Evolutionary conservation across 2,329 filamentous ascomycete species (phyloP).

Genomic region (Malbranchea zuffiana): DNA sequence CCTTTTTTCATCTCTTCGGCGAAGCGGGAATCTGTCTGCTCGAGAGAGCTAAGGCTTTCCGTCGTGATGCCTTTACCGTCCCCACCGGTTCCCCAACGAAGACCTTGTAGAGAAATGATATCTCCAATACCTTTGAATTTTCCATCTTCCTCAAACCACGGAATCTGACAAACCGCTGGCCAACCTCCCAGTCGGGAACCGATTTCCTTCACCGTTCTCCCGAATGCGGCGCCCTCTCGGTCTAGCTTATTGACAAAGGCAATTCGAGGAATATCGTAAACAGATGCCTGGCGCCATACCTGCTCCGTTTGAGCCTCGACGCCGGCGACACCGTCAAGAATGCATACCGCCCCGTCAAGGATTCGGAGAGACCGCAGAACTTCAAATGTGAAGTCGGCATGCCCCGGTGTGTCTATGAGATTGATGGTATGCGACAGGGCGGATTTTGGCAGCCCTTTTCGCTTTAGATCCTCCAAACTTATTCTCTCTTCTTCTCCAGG

Average conservation of each 20-base stretch:
- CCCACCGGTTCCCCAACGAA: constrained; percentile 59
- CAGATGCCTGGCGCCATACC: constrained; percentile 83
- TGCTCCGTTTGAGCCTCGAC: constrained; percentile 96
- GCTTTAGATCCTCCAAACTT: constrained; percentile 17
- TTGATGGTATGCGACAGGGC: constrained; percentile 61
- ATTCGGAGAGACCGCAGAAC: constrained; percentile 82
- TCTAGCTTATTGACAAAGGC: constrained; percentile 80
- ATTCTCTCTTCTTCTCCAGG: constrained; percentile 14
- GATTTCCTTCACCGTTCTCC: constrained; percentile 74
- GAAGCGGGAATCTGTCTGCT: constrained; percentile 39
- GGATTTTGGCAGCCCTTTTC: constrained; percentile 40
- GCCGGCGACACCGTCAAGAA: constrained; percentile 81
- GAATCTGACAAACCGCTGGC: constrained; percentile 88
- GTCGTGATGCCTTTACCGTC: constrained; percentile 54
- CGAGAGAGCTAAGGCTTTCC: constrained; percentile 45
- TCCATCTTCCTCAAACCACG: constrained; percentile 76
- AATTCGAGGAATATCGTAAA: constrained; percentile 72
- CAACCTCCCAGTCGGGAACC: constrained; percentile 67
- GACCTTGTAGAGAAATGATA: constrained; percentile 61
- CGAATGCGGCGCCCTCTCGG: constrained; percentile 70
- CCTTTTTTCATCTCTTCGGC: constrained; percentile 62
- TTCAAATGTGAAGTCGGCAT: constrained; percentile 96
- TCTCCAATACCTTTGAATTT: constrained; percentile 76
- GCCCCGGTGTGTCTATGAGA: constrained; percentile 89
- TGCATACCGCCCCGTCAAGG: constrained; percentile 82